phyloP scores from a whole-genome alignment of 2,329 filamentous ascomycete genomes.

The Shiraia bambusicola region DNA sequence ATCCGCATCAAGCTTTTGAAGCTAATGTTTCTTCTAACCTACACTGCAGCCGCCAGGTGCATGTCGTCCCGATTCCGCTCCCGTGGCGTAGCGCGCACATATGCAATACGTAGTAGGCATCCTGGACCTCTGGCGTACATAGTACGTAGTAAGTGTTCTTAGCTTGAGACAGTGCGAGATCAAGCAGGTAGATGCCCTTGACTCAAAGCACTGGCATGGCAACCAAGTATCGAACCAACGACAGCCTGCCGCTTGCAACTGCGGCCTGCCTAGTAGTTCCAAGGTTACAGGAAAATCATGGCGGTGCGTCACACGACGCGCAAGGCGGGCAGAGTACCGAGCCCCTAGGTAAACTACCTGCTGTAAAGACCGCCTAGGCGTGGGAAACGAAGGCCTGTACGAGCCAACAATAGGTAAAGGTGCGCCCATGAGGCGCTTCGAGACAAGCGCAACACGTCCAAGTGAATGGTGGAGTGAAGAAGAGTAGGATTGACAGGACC shows the following conservation, averaged over 20 bases:
- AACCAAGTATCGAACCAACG: conserved; percentile 26
- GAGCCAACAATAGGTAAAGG: conserved; percentile 37
- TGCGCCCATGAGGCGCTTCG: conserved; percentile 33
- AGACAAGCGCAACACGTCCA: conserved; percentile 16
- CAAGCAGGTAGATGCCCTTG: conserved; percentile 21
- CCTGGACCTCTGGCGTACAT: conserved; percentile 15
- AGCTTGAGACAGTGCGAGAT: conserved; percentile 15
- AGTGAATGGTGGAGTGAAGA: conserved; percentile 20
- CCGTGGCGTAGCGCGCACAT: conserved; percentile 28
- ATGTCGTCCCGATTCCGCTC: conserved; percentile 23
- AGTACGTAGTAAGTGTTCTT: too few relatives aligned
- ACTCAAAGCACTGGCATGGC: conserved; percentile 28
- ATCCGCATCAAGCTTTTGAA: conserved; percentile 35
- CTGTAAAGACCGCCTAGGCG: conserved; percentile 16
- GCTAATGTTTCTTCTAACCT: conserved; percentile 34
- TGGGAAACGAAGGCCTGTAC: conserved; percentile 22
- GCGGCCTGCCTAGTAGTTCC: conserved; percentile 13
- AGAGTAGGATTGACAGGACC: conserved; percentile 17
- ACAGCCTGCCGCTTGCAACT: conserved; percentile 22
- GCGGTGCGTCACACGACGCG: conserved; percentile 21
- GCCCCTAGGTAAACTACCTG: too few relatives aligned
- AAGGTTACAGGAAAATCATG: conserved; percentile 7
- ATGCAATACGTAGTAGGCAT: too few relatives aligned
- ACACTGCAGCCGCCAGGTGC: conserved; percentile 39
- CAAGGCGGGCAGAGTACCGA: conserved; percentile 14